Base-by-base conservation (phyloP, 768 basidiomycete species). In the Strobilomyces echinocephalus region DNA sequence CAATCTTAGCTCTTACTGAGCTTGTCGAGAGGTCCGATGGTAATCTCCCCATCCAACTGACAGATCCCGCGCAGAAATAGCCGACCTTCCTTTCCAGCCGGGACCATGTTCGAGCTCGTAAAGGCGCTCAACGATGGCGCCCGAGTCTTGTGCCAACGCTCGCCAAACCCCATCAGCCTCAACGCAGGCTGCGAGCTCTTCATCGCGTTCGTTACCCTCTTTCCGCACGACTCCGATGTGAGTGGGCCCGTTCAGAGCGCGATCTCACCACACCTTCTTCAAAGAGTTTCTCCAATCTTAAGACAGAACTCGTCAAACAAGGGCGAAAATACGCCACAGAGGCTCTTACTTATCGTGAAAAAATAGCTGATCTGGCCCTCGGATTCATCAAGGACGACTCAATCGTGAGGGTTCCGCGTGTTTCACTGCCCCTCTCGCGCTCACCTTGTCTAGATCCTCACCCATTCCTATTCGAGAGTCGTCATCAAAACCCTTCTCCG, bases 321-420 rank as follows among this genome's bases (percentile, higher is more conserved):
- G 93, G 91, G 20, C 78, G 83, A 56, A 78, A 78, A 62, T 95
- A 91, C 70, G 87, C 81, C 30, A 69, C 79, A 43, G 83, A 89
- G 63, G 93, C 92, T 14, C 77, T 91, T 43, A 81, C 87, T 41
- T 97, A 91, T 76, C 82, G 94, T 52, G 80, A 82, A 55, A 92
- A 90, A 70, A 98, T 99, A 60, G 92, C 93, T 35, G 81, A 87
- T 56, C 78, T 93, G 20, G 84, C 87, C n/a, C 81, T 92, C 45
- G 86, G 85, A 43, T 98, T 98, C 75, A 91, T 98, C 67, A 88
- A 89, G 67, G 97, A 99, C 64, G 94, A 91, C 68, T 92, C 90
- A 8, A 89, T 92, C 65, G 91, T 87, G 67, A 63, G 79, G 69
- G 40, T 64, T 54, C 54, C 48, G 48, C 56, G 53, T 59, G 58